Evolutionary conservation across 257 asterid genomes (phyloP).

Genomic region (Plantago elongata): DNA sequence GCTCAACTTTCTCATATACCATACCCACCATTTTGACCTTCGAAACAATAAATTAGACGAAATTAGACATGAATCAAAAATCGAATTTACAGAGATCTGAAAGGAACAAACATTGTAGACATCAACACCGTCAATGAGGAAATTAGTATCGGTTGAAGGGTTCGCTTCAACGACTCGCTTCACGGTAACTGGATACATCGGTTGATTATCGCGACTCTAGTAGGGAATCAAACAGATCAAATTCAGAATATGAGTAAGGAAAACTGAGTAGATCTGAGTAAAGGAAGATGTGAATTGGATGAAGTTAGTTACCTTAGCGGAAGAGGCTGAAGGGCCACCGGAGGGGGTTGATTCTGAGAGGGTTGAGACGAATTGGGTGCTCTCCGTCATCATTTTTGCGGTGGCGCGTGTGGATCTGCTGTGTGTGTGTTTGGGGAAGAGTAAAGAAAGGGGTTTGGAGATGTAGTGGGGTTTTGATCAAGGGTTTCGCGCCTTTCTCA

Average conservation of each 20-base stretch:
- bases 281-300: not conserved
- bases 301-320: slow-evolving; percentile 50
- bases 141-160: slow-evolving; percentile 52
- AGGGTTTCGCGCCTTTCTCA: slow-evolving; percentile 30
- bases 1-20: slow-evolving; percentile 48
- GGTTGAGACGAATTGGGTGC: slow-evolving; percentile 54
- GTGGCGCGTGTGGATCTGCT: not conserved
- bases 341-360: slow-evolving; percentile 25
- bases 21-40: slow-evolving; percentile 83
- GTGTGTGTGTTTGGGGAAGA: too few species aligned
- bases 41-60: not conserved
- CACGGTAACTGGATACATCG: slow-evolving; percentile 72
- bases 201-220: slow-evolving; percentile 64
- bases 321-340: slow-evolving; percentile 47
- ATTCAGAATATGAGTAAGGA: not conserved
- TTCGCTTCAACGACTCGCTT: slow-evolving; percentile 61
- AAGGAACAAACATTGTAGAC: slow-evolving; percentile 51
- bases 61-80: too few species aligned
- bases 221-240: not conserved
- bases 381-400: slow-evolving; percentile 47
- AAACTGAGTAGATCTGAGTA: not conserved
- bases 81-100: not conserved
- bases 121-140: slow-evolving; percentile 48
- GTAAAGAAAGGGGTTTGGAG: not conserved
- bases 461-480: not conserved